Evolutionary conservation across 176 grass and related monocot genomes (phyloP).

Genomic region (Oryza officinalis): DNA sequence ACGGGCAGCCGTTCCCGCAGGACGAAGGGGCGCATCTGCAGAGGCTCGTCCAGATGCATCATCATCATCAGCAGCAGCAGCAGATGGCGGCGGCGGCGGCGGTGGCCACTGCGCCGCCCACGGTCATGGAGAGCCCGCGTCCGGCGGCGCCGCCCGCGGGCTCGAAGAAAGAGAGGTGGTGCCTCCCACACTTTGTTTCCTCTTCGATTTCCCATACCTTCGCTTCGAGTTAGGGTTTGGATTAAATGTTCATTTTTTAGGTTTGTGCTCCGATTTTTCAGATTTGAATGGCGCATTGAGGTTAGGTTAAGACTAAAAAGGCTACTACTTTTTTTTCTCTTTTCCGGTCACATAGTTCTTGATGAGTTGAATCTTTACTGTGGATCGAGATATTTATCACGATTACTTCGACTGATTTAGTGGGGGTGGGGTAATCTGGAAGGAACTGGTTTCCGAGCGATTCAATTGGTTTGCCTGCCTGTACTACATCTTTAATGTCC

Average conservation of each 20-base stretch:
- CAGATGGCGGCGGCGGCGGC: slow-evolving; percentile 7
- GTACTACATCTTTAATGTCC: slow-evolving; percentile 34
- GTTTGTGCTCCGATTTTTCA: slow-evolving; percentile 24
- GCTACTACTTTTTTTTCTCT: not conserved
- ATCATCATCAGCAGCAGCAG: slow-evolving; percentile 36
- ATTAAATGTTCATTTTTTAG: not conserved
- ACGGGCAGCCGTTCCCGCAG: slow-evolving; percentile 32
- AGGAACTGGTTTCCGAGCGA: slow-evolving; percentile 31
- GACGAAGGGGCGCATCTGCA: slow-evolving; percentile 46
- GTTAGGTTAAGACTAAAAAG: slow-evolving; percentile 16
- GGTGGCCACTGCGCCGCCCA: slow-evolving; percentile 8
- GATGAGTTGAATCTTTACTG: slow-evolving; percentile 25
- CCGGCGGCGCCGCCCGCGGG: slow-evolving; percentile 20
- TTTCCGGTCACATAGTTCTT: slow-evolving; percentile 25
- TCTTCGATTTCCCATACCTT: not conserved
- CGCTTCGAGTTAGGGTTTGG: slow-evolving; percentile 41
- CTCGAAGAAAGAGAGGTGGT: slow-evolving; percentile 54
- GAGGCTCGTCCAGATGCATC: slow-evolving; percentile 50
- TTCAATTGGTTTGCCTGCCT: slow-evolving; percentile 38
- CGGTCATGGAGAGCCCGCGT: slow-evolving; percentile 44
- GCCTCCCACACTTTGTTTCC: not conserved
- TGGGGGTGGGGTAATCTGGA: slow-evolving; percentile 40
- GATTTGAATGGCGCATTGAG: slow-evolving; percentile 31
- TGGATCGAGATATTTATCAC: slow-evolving; percentile 24
- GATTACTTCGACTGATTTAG: slow-evolving; percentile 33